Base-by-base conservation (phyloP, 306 rosid genomes). In the Cucumis hystrix region DNA sequence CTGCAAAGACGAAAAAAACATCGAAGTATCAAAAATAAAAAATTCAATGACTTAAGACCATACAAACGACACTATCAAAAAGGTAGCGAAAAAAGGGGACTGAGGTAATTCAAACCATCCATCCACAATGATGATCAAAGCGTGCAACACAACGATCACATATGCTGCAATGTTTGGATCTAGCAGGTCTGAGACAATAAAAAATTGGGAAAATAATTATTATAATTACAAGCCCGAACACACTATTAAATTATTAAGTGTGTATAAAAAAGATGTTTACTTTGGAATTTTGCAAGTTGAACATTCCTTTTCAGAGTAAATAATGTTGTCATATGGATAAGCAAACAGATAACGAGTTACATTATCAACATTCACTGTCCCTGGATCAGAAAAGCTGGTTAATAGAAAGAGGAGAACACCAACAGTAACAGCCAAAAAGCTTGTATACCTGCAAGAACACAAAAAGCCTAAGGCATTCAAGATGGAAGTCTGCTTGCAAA, bases 71-170 rank as follows among this genome's bases (percentile, higher is more conserved):
- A 67, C 76, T 7, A 51, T 54, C 43, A 40, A 76, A 57, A 61
- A 35, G 45, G 77, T 75, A 55, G 77, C 51, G 13, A 11, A 39
- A 75, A 63, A 80, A 33, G 52, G 17, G 49, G 69, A 80, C 69
- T 18, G 23, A 74, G 59, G 78, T 60, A 62, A 70, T 82, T 11
- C 88, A 49, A 37, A 95, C 99, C 97, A 92, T 92, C 99, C 97
- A 95, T 86, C 97, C 99, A 90, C 97, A 95, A 70, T 95, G 99
- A 83, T 92, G 99, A 68, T 95, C 99, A 79, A 92, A 92, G 47
- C 97, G 90, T 51, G 99, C 93, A 84, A 95, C 99, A 84, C 99
- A 92, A 21, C 91, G 85, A 80, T 84, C 78, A 77, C 99, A 95
- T 81, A 95, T 86, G 82, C 97, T 89, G 87, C 99, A 95, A 79